Percentiles rank a stretch among this genome's conserved stretches.
Conservation (phyloP, 2,329 filamentous ascomycete genomes). For the Thelonectria discophora region DNA sequence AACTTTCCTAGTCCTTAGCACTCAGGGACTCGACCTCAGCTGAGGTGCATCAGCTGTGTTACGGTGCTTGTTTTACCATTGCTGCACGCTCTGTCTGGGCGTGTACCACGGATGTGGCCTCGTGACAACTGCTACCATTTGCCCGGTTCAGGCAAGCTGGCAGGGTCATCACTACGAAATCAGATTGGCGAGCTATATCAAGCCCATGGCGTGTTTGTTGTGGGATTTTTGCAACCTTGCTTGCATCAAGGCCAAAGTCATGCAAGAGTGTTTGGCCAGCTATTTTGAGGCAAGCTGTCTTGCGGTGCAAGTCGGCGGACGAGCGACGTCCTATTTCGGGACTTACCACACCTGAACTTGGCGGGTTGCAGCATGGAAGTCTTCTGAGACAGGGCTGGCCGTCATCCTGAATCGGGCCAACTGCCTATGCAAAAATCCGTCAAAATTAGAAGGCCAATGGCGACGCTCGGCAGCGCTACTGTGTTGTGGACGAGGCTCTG, state of each 20-base stretch:
- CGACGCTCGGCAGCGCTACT: not conserved
- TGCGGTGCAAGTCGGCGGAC: not conserved
- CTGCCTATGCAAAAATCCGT: not conserved
- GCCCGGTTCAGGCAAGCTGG: not conserved
- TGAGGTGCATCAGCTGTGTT: not conserved
- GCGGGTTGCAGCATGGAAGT: not conserved
- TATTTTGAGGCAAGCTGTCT: not conserved
- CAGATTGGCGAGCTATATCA: not conserved
- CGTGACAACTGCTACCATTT: not conserved
- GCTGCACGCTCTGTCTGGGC: not conserved
- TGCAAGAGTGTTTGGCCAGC: not conserved
- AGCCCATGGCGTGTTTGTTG: not conserved
- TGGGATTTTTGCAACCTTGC: not conserved
- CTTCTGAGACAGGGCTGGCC: not conserved
- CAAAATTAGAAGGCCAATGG: not conserved
- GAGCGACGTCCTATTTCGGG: not conserved
- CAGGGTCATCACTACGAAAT: not conserved
- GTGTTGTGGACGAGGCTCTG: not conserved
- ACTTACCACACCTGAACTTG: not conserved
- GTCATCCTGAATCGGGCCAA: not conserved
- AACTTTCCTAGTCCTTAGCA: not conserved
- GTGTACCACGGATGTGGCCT: not conserved
- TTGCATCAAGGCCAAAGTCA: not conserved
- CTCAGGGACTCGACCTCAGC: not conserved
- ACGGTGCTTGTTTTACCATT: not conserved